A percentile compares a stretch with the other conserved stretches of the same genome.
These are phyloP conservation scores for Hygrophorus pudorinus DNA, from an alignment of 768 basidiomycete species.

Conservation along the genomic window DNA sequence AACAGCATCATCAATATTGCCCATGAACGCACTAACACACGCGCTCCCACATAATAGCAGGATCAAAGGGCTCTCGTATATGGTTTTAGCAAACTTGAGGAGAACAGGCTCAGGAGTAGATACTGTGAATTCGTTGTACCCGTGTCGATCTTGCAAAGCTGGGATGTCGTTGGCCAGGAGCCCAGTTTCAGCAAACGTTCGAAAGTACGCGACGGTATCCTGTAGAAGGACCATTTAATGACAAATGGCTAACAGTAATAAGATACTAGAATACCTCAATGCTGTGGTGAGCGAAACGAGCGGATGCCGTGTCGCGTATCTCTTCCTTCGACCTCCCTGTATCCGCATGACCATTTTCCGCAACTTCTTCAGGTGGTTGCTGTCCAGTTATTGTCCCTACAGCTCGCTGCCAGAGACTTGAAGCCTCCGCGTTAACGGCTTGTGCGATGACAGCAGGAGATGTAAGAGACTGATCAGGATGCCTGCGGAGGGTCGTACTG, in stretches of 20 bases:
- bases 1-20: slow-evolving; percentile 91
- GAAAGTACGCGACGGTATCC: slow-evolving; percentile 69
- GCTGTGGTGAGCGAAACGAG: slow-evolving; percentile 56
- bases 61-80: slow-evolving; percentile 92
- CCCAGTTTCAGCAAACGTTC: slow-evolving; percentile 52
- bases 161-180: slow-evolving; percentile 55
- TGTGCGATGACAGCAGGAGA: slow-evolving; percentile 41
- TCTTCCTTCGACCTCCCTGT: slow-evolving; percentile 22
- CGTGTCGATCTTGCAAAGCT: slow-evolving; percentile 54
- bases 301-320: slow-evolving; percentile 48
- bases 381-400: slow-evolving; percentile 31
- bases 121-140: slow-evolving; percentile 94
- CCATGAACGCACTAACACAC: slow-evolving; percentile 80
- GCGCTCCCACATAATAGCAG: slow-evolving; percentile 87
- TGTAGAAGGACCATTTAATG: slow-evolving; percentile 18
- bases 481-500: slow-evolving; percentile 69
- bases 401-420: slow-evolving; percentile 40
- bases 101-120: slow-evolving; percentile 68
- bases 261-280: slow-evolving; percentile 39
- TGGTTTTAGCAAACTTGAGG: slow-evolving; percentile 88
- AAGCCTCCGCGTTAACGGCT: slow-evolving; percentile 37
- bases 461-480: slow-evolving; percentile 40
- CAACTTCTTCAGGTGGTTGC: slow-evolving; percentile 19
- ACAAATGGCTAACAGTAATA: slow-evolving; percentile 1
- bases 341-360: slow-evolving; percentile 30